These are phyloP conservation scores for Domatiomyces catenatus DNA, from an alignment of 2,329 filamentous ascomycete genomes.

Conservation along the genomic window DNA sequence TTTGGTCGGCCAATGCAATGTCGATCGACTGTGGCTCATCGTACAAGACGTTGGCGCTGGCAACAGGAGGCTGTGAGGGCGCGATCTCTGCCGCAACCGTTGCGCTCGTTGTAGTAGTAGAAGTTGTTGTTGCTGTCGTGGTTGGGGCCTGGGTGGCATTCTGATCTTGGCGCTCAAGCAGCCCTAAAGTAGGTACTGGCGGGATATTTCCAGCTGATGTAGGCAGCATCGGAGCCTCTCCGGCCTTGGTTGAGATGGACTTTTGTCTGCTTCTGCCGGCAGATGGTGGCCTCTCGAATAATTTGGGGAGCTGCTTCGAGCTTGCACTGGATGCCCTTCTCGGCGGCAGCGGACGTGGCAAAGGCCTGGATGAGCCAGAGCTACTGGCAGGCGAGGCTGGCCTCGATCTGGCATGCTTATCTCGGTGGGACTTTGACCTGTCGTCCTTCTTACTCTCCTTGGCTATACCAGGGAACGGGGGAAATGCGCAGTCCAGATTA, in stretches of 20 bases:
- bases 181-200: background rate
- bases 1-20: background rate
- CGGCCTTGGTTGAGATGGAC: background rate
- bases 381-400: background rate
- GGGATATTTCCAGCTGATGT: background rate
- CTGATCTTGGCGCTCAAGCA: background rate
- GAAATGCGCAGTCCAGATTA: constrained; percentile 38
- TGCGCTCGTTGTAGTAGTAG: background rate
- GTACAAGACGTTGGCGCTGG: background rate
- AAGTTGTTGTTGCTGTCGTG: too few species aligned
- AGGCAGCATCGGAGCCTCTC: background rate
- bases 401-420: background rate
- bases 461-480: constrained; percentile 32
- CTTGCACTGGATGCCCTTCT: constrained; percentile 1
- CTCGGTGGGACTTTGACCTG: background rate
- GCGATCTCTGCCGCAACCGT: background rate
- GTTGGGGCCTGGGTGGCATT: background rate
- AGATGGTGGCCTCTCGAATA: background rate
- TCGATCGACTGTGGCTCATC: background rate
- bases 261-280: background rate
- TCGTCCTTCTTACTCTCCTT: background rate
- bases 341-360: background rate
- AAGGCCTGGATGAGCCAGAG: background rate
- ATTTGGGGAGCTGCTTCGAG: background rate
- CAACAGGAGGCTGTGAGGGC: background rate